A percentile compares a stretch with the other conserved stretches of the same genome.
phyloP scores from a whole-genome alignment of 306 rosid genomes.

The Inga leiocalycina region DNA sequence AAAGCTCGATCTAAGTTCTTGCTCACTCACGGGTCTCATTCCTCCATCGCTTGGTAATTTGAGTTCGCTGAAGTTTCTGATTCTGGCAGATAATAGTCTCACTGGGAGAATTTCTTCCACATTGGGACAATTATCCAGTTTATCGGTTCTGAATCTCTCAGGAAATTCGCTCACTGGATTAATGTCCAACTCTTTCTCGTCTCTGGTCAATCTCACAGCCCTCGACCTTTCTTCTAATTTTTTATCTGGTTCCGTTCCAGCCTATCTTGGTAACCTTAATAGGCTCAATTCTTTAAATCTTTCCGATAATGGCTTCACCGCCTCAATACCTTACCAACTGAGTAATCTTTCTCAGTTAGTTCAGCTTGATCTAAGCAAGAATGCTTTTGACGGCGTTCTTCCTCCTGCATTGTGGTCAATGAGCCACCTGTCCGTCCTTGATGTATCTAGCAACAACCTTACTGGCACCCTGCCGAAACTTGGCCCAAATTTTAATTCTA shows the following conservation, averaged over 20 bases:
- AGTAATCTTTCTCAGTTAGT: slow-evolving; percentile 56
- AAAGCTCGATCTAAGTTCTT: slow-evolving; percentile 71
- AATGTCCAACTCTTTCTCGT: slow-evolving; percentile 52
- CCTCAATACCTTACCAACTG: slow-evolving; percentile 53
- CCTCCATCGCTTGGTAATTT: slow-evolving; percentile 69
- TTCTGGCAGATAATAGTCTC: slow-evolving; percentile 64
- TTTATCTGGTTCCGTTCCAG: slow-evolving; percentile 68
- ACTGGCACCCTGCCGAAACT: slow-evolving; percentile 54
- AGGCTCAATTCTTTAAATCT: slow-evolving; percentile 53
- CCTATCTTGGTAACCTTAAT: slow-evolving; percentile 51
- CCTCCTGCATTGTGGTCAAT: slow-evolving; percentile 53
- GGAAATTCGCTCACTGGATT: slow-evolving; percentile 67
- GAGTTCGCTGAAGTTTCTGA: slow-evolving; percentile 46
- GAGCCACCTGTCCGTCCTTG: slow-evolving; percentile 55
- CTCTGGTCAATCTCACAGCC: slow-evolving; percentile 57
- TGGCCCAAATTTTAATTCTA: slow-evolving; percentile 34
- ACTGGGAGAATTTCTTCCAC: slow-evolving; percentile 68
- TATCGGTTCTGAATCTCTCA: slow-evolving; percentile 73
- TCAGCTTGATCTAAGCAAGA: slow-evolving; percentile 67
- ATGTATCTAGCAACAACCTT: slow-evolving; percentile 67
- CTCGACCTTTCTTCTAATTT: slow-evolving; percentile 74
- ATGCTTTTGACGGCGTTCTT: slow-evolving; percentile 56
- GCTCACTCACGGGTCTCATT: slow-evolving; percentile 59
- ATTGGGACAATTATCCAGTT: slow-evolving; percentile 49
- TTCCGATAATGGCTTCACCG: slow-evolving; percentile 61